Evolutionary conservation across 2,329 filamentous ascomycete genomes (phyloP).

Genomic region (Rhynchosporium graminicola): DNA sequence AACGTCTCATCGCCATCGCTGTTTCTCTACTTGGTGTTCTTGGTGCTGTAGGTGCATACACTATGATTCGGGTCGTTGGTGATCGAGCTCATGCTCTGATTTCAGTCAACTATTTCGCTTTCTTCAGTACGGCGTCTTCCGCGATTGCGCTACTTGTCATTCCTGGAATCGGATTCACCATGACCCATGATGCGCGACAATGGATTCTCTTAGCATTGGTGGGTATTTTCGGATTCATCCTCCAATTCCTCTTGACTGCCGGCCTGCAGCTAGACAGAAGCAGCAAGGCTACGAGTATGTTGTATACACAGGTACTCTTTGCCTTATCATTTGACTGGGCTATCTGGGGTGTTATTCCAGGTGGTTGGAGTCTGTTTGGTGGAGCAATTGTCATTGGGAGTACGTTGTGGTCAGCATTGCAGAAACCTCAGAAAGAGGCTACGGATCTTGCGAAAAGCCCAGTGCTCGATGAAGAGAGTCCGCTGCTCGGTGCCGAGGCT

Average conservation of each 20-base stretch:
- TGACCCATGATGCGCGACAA: conserved; percentile 44
- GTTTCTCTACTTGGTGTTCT: conserved; percentile 75
- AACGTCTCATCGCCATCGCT: conserved; percentile 62
- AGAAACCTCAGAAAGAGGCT: conserved; percentile 25
- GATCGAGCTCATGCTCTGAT: conserved; percentile 80
- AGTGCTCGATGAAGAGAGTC: conserved; percentile 37
- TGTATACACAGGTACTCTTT: conserved; percentile 71
- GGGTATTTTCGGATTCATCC: conserved; percentile 73
- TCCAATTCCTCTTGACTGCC: conserved; percentile 84
- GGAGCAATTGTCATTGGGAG: conserved; percentile 37
- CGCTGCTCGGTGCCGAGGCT: conserved; percentile 30
- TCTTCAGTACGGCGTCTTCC: conserved; percentile 68
- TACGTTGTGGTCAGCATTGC: conserved; percentile 38
- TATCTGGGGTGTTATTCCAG: conserved; percentile 39
- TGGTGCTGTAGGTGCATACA: conserved; percentile 74
- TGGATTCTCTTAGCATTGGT: conserved; percentile 71
- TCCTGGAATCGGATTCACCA: conserved; percentile 49
- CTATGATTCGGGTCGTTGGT: conserved; percentile 77
- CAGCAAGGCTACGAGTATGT: conserved; percentile 56
- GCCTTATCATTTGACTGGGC: conserved; percentile 45
- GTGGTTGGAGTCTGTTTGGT: conserved; percentile 36
- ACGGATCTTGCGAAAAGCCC: not conserved
- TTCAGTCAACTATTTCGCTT: conserved; percentile 81
- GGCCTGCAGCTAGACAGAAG: conserved; percentile 56
- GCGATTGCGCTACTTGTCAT: conserved; percentile 48